Evolutionary conservation across 2,329 filamentous ascomycete genomes (phyloP).

Genomic region (Sclerotiophoma versabilis): DNA sequence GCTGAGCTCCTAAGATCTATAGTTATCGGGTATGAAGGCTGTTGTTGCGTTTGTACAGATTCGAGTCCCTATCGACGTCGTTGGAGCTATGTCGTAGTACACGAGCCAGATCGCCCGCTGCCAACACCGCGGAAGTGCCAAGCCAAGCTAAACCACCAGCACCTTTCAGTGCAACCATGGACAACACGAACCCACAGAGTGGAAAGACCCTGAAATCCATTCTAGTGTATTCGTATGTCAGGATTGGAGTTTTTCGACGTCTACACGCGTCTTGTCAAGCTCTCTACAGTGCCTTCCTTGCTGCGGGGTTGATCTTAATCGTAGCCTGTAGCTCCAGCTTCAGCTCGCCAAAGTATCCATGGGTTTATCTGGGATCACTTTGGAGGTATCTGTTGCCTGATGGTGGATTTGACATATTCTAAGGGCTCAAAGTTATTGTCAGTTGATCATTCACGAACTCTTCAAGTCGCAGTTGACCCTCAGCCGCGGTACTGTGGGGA

Average conservation of each 20-base stretch:
- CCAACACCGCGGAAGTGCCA: slow-evolving; percentile 3
- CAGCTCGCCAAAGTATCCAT: too few species aligned
- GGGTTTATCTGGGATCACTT: too few species aligned
- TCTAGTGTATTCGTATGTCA: background rate
- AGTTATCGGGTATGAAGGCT: background rate
- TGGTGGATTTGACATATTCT: too few species aligned
- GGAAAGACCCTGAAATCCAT: too few species aligned
- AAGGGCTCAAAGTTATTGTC: too few species aligned
- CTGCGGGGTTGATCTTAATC: background rate
- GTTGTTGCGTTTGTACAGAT: background rate
- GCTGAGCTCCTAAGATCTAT: background rate
- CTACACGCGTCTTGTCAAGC: background rate
- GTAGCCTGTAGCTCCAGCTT: background rate
- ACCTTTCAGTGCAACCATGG: background rate
- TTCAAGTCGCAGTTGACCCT: background rate
- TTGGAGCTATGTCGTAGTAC: slow-evolving; percentile 7
- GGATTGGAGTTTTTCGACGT: background rate
- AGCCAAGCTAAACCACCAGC: background rate
- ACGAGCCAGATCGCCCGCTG: slow-evolving; percentile 9
- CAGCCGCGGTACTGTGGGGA: background rate
- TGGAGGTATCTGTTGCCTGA: too few species aligned
- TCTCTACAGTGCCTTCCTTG: background rate
- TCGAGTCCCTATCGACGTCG: slow-evolving; percentile 3
- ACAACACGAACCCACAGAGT: background rate
- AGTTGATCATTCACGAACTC: too few species aligned